A percentile compares a stretch with the other conserved stretches of the same genome.
Conservation (phyloP, 2,329 filamentous ascomycete species). For the Onygena corvina region DNA sequence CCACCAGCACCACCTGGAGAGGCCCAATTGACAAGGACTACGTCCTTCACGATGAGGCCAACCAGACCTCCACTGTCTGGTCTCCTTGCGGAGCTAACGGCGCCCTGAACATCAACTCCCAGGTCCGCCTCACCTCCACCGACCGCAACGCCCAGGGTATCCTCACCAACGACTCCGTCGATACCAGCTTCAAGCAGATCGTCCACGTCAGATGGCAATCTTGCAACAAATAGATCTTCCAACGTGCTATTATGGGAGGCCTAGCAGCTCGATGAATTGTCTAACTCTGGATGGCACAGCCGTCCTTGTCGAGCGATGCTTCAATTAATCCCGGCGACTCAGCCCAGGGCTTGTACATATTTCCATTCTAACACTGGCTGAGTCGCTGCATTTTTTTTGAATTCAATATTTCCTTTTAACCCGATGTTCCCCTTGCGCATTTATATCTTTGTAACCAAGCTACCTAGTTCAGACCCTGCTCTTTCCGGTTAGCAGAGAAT, state of each 20-base stretch:
- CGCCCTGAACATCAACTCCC: constrained; percentile 44
- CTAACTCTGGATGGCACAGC: not conserved
- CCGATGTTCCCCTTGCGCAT: not conserved
- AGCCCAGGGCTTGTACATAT: not conserved
- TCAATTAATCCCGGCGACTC: not conserved
- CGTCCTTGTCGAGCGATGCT: not conserved
- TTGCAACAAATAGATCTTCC: constrained; percentile 19
- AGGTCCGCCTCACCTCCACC: constrained; percentile 33
- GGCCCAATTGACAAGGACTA: constrained; percentile 37
- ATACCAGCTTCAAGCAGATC: constrained; percentile 37
- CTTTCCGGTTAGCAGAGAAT: not conserved
- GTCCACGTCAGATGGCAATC: constrained; percentile 36
- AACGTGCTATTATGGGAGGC: not conserved
- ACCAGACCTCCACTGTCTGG: constrained; percentile 39
- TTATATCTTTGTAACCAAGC: not conserved
- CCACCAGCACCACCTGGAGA: constrained; percentile 30
- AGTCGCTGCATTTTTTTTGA: not conserved
- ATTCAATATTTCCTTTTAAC: not conserved
- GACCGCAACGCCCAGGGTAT: constrained; percentile 27
- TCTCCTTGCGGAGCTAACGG: constrained; percentile 41
- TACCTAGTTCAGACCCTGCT: not conserved
- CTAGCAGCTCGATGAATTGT: not conserved
- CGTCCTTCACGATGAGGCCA: constrained; percentile 36
- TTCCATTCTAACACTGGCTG: not conserved
- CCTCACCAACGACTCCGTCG: constrained; percentile 40